phyloP scores from a whole-genome alignment of 2,329 filamentous ascomycete genomes.

The Verticillium albo-atrum region DNA sequence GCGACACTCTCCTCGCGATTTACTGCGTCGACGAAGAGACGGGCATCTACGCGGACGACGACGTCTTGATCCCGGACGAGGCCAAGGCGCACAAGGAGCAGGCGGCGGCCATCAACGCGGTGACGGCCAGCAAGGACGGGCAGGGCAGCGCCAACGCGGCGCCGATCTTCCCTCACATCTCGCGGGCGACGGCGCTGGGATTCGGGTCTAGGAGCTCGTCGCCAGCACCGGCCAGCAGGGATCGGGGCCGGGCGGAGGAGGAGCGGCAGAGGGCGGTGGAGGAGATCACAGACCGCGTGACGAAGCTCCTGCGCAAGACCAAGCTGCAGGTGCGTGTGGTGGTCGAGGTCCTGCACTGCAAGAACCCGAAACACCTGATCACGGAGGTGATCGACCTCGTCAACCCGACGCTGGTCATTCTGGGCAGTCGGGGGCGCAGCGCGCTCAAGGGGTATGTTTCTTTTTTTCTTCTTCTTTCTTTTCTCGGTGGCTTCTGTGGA shows the following conservation, averaged over 20 bases:
- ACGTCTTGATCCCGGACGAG: conserved; percentile 63
- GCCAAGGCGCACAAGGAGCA: conserved; percentile 72
- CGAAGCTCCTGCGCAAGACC: conserved; percentile 86
- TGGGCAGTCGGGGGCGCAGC: conserved; percentile 86
- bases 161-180: conserved; percentile 24
- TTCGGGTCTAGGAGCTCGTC: conserved; percentile 33
- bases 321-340: conserved; percentile 88
- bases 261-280: conserved; percentile 79
- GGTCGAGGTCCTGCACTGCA: conserved; percentile 96
- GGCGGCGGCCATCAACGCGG: conserved; percentile 63
- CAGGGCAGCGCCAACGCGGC: conserved; percentile 14
- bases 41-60: conserved; percentile 45
- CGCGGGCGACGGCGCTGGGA: conserved; percentile 29
- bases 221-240: conserved; percentile 42
- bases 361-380: conserved; percentile 92
- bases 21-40: conserved; percentile 91
- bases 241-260: conserved; percentile 61
- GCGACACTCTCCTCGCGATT: conserved; percentile 88
- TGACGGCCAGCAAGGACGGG: conserved; percentile 39
- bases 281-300: conserved; percentile 76
- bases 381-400: conserved; percentile 95
- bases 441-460: conserved; percentile 80
- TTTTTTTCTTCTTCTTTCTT: not conserved
- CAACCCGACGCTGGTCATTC: conserved; percentile 85
- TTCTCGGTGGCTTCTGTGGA: too few species aligned